phyloP scores from a whole-genome alignment of 305 asterid species.

The Fraxinus dipetala region DNA sequence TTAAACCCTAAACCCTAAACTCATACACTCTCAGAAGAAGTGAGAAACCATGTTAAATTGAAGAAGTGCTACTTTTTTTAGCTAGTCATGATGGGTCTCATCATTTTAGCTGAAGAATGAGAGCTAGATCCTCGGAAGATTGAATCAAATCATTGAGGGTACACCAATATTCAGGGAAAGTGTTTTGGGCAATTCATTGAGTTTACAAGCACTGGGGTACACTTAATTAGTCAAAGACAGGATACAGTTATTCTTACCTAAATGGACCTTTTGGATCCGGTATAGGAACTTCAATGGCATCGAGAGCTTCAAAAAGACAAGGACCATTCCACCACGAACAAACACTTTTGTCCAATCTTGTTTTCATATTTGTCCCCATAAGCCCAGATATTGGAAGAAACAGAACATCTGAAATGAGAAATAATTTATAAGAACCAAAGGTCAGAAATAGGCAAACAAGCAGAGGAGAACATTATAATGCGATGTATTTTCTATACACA shows the following conservation, averaged over 20 bases:
- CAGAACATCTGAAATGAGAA: conserved; percentile 57
- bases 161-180: not conserved
- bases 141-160: too few relatives aligned
- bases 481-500: not conserved
- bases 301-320: conserved; percentile 89
- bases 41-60: not conserved
- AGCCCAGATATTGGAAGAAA: conserved; percentile 93
- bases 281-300: conserved; percentile 61
- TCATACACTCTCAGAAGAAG: not conserved
- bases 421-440: conserved; percentile 5
- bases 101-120: not conserved
- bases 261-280: conserved; percentile 91
- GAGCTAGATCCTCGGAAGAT: not conserved
- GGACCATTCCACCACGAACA: conserved; percentile 91
- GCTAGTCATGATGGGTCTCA: not conserved
- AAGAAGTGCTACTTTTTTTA: not conserved
- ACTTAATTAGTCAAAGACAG: not conserved
- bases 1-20: not conserved
- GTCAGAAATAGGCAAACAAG: not conserved
- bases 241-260: conserved; percentile 45
- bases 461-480: not conserved
- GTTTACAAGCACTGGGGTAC: not conserved
- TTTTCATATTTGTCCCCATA: conserved; percentile 67
- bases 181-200: not conserved
- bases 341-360: conserved; percentile 46